phyloP scores from a whole-genome alignment of 1,139 yeast genomes.

The Nakaseomyces nivariensis region DNA sequence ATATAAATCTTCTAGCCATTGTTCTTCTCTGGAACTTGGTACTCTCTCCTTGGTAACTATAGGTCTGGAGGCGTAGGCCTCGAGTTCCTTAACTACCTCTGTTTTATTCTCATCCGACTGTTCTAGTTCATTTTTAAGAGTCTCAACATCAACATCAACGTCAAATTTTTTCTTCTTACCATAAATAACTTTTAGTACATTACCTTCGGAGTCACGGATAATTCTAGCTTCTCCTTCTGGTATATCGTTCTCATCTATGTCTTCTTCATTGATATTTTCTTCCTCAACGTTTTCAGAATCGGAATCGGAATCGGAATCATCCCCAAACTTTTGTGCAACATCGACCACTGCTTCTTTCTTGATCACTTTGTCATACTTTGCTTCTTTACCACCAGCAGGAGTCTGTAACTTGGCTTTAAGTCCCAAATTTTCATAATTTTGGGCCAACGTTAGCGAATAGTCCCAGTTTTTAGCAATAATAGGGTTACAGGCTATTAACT shows the following conservation, averaged over 20 bases:
- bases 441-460: slow-evolving; percentile 64
- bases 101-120: slow-evolving; percentile 29
- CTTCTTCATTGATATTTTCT: slow-evolving; percentile 28
- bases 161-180: slow-evolving; percentile 41
- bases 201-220: slow-evolving; percentile 63
- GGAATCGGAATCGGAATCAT: slow-evolving; percentile 32
- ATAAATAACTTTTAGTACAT: slow-evolving; percentile 58
- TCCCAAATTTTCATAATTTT: slow-evolving; percentile 75
- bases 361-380: slow-evolving; percentile 31
- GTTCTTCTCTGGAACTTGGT: slow-evolving; percentile 63
- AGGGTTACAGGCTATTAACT: slow-evolving; percentile 43
- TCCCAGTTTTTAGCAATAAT: slow-evolving; percentile 91
- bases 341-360: slow-evolving; percentile 16
- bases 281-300: slow-evolving; percentile 29
- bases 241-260: slow-evolving; percentile 41
- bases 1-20: slow-evolving; percentile 57
- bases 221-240: slow-evolving; percentile 80
- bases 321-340: slow-evolving; percentile 15
- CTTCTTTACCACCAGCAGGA: slow-evolving; percentile 61
- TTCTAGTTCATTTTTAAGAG: slow-evolving; percentile 26
- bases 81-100: slow-evolving; percentile 58
- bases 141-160: slow-evolving; percentile 22
- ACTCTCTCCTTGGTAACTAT: slow-evolving; percentile 44
- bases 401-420: slow-evolving; percentile 55
- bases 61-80: slow-evolving; percentile 52